These are phyloP conservation scores for Rubia yunnanensis DNA, from an alignment of 257 asterid genomes.

Conservation along the genomic window DNA sequence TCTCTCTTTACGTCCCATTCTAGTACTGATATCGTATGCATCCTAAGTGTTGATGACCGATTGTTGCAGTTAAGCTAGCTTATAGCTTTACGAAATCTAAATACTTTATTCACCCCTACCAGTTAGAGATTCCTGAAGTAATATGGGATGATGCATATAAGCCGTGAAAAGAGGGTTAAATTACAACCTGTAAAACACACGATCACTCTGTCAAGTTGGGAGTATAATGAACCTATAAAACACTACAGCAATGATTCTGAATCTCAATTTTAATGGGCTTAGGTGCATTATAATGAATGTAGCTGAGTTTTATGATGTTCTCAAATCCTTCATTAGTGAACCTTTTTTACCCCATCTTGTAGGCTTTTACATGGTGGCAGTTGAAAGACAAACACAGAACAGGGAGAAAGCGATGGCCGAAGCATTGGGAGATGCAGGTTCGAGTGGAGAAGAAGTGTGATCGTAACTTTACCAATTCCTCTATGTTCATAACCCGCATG, in stretches of 20 bases:
- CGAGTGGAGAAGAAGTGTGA: slow-evolving; percentile 31
- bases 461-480: neutral
- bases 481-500: neutral
- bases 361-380: slow-evolving; percentile 88
- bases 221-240: neutral
- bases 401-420: slow-evolving; percentile 63
- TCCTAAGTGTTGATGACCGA: neutral
- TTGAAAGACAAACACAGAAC: slow-evolving; percentile 72
- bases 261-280: neutral
- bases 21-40: neutral
- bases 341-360: slow-evolving; percentile 15
- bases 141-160: neutral
- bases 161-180: neutral
- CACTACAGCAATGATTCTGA: neutral
- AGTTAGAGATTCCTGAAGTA: neutral
- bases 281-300: neutral
- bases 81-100: neutral
- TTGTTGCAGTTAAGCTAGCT: neutral
- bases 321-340: neutral
- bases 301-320: neutral
- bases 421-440: slow-evolving; percentile 45
- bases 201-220: neutral
- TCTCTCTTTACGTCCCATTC: neutral
- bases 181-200: no score
- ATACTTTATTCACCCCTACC: neutral